Evolutionary conservation across 2,329 filamentous ascomycete genomes (phyloP).

Genomic region (Colletotrichum liaoningense): DNA sequence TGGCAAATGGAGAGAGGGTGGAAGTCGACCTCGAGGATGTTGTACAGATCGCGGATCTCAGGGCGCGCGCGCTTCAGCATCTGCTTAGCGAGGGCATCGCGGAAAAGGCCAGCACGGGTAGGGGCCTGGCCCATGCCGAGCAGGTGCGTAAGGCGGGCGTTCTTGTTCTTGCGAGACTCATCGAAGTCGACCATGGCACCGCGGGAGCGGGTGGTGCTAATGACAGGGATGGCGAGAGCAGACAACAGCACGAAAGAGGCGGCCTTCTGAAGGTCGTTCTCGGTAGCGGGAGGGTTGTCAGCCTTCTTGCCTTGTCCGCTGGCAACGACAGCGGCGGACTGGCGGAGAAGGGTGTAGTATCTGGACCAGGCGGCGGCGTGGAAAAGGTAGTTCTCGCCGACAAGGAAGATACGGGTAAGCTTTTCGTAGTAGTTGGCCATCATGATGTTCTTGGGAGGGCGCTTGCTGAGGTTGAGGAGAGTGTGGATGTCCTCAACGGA

Average conservation of each 20-base stretch:
- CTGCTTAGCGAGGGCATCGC: slow-evolving; percentile 94
- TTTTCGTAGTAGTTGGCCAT: slow-evolving; percentile 99
- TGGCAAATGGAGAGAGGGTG: slow-evolving; percentile 98
- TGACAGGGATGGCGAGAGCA: slow-evolving; percentile 97
- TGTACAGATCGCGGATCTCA: slow-evolving; percentile 97
- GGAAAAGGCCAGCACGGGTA: slow-evolving; percentile 91
- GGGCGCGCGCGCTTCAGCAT: slow-evolving; percentile 91
- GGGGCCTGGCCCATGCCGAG: slow-evolving; percentile 92
- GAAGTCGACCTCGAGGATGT: slow-evolving; percentile 99
- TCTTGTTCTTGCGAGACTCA: slow-evolving; percentile 98
- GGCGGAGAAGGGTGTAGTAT: slow-evolving; percentile 95
- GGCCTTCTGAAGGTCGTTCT: slow-evolving; percentile 91
- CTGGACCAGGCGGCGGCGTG: slow-evolving; percentile 97
- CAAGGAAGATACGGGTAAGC: slow-evolving; percentile 96
- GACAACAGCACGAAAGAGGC: slow-evolving; percentile 96
- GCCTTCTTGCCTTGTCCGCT: slow-evolving; percentile 90
- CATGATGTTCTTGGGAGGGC: slow-evolving; percentile 98
- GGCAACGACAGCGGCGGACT: slow-evolving; percentile 86
- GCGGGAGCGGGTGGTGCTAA: slow-evolving; percentile 96
- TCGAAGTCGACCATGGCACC: slow-evolving; percentile 97
- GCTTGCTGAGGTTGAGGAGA: slow-evolving; percentile 96
- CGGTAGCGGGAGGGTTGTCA: slow-evolving; percentile 90
- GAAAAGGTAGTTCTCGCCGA: slow-evolving; percentile 99
- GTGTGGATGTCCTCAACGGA: slow-evolving; percentile 99
- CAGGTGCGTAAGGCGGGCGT: slow-evolving; percentile 94